Evolutionary conservation across 805 yeast genomes (phyloP).

Genomic region (Monosporozyma siamensis): DNA sequence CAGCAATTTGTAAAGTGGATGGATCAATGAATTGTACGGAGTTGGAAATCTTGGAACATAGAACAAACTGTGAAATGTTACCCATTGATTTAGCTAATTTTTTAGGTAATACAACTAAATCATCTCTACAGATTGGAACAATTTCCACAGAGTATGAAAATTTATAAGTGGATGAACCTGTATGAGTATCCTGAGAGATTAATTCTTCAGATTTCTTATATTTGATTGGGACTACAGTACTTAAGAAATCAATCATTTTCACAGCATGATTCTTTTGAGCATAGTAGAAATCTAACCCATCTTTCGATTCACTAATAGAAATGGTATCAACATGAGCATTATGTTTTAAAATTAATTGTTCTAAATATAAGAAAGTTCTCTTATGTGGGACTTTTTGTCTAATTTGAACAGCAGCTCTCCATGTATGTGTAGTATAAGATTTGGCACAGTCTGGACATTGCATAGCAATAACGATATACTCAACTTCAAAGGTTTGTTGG

Average conservation of each 20-base stretch:
- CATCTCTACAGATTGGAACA: slow-evolving; percentile 95
- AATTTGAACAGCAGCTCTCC: slow-evolving; percentile 97
- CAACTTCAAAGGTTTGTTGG: slow-evolving; percentile 92
- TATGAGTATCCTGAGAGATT: slow-evolving; percentile 83
- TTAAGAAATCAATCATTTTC: slow-evolving; percentile 85
- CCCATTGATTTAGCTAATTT: slow-evolving; percentile 79
- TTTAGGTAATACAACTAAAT: slow-evolving; percentile 83
- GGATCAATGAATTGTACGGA: slow-evolving; percentile 84
- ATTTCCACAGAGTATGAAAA: slow-evolving; percentile 89
- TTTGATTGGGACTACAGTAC: slow-evolving; percentile 76
- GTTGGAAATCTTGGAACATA: slow-evolving; percentile 80
- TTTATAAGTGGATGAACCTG: slow-evolving; percentile 80
- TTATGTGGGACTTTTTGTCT: slow-evolving; percentile 96
- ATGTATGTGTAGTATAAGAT: slow-evolving; percentile 90
- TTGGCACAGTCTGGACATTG: slow-evolving; percentile 99
- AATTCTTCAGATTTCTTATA: slow-evolving; percentile 82
- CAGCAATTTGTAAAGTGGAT: slow-evolving; percentile 65
- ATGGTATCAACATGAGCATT: slow-evolving; percentile 91
- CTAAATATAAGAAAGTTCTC: slow-evolving; percentile 90
- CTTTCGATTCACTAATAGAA: slow-evolving; percentile 83
- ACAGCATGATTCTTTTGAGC: slow-evolving; percentile 83
- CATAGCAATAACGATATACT: slow-evolving; percentile 85
- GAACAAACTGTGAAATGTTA: slow-evolving; percentile 66
- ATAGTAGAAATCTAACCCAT: slow-evolving; percentile 92
- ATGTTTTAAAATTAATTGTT: slow-evolving; percentile 86